These are phyloP conservation scores for Paraconiothyrium brasiliense DNA, from an alignment of 2,329 filamentous ascomycete genomes.

Conservation along the genomic window DNA sequence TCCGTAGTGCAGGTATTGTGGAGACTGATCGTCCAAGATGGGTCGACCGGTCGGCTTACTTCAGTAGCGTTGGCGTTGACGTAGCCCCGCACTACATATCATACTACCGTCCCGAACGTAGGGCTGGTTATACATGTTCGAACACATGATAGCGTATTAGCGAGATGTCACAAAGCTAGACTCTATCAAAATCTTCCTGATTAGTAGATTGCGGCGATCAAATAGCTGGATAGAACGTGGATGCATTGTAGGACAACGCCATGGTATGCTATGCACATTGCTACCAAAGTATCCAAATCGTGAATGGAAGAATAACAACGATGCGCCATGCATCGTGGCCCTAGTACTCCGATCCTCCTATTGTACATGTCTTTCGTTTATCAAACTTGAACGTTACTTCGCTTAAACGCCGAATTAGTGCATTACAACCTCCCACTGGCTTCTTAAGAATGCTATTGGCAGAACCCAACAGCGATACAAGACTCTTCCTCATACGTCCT, in stretches of 20 bases:
- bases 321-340: background rate
- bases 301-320: slow-evolving; percentile 14
- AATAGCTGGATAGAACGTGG: background rate
- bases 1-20: slow-evolving; percentile 16
- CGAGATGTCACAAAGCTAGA: background rate
- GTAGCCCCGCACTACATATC: slow-evolving; percentile 9
- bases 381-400: slow-evolving; percentile 1
- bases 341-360: background rate
- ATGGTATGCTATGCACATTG: slow-evolving; percentile 14
- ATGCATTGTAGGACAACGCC: background rate
- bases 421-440: slow-evolving; percentile 1
- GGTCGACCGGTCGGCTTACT: slow-evolving; percentile 14
- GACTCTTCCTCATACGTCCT: background rate
- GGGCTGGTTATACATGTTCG: background rate
- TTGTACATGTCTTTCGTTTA: background rate
- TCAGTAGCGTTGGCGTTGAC: slow-evolving; percentile 2
- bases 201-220: background rate
- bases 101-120: background rate
- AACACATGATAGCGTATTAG: background rate
- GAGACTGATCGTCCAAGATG: slow-evolving; percentile 9
- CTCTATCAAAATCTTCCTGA: background rate
- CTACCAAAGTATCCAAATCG: background rate
- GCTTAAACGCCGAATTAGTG: slow-evolving; percentile 2
- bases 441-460: background rate
- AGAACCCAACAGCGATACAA: background rate